Percentiles rank a stretch among this genome's conserved stretches.
Evolutionary conservation across 2,329 filamentous ascomycete genomes (phyloP).

Genomic region (Aspergillus arachidicola): DNA sequence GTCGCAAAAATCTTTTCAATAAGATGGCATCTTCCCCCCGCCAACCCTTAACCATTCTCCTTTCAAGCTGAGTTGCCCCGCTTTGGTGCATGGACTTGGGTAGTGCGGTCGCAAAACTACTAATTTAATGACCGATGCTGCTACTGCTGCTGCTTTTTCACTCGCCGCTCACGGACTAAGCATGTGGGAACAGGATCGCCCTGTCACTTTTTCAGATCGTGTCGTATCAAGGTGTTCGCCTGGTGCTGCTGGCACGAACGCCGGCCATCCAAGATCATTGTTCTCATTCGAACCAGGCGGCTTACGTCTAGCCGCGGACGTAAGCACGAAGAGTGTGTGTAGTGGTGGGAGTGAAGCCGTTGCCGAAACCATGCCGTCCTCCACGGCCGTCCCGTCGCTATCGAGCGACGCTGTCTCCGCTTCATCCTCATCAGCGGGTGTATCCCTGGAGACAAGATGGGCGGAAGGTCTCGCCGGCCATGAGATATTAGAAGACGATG

Average conservation of each 20-base stretch:
- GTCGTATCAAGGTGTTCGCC: slow-evolving; percentile 12
- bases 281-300: background rate
- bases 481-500: slow-evolving; percentile 31
- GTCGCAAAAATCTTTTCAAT: background rate
- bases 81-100: slow-evolving; percentile 5
- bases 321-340: background rate
- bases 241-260: slow-evolving; percentile 2
- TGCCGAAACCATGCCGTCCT: slow-evolving; percentile 18
- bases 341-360: background rate
- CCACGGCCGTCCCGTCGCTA: slow-evolving; percentile 33
- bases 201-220: slow-evolving; percentile 19
- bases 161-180: slow-evolving; percentile 24
- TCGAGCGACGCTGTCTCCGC: slow-evolving; percentile 31
- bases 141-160: slow-evolving; percentile 7
- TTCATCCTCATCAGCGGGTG: slow-evolving; percentile 31
- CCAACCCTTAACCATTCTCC: background rate
- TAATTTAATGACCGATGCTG: slow-evolving; percentile 11
- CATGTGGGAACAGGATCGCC: slow-evolving; percentile 25
- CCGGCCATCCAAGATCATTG: background rate
- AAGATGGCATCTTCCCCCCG: background rate
- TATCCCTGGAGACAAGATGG: slow-evolving; percentile 34
- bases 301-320: background rate
- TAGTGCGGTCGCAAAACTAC: slow-evolving; percentile 9
- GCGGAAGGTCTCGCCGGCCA: slow-evolving; percentile 25
- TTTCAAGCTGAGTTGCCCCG: background rate